Base-by-base conservation (phyloP, 345 rosid genomes). In the Brassica cretica region DNA sequence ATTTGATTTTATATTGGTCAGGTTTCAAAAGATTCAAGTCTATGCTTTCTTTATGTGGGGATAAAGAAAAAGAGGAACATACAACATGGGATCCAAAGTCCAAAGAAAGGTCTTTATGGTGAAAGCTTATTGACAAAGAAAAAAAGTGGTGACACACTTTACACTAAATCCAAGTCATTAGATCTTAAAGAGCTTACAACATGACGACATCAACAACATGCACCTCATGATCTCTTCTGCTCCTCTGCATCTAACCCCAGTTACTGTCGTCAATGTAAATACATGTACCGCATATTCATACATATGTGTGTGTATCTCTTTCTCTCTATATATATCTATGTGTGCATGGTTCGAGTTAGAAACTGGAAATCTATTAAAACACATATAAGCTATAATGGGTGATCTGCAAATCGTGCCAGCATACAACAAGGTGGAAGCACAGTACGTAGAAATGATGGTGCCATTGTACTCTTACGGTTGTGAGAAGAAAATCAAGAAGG, bases 371-470 rank as follows among this genome's bases (percentile, higher is more conserved):
- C 5, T 25, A 5, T 41, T 15, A 21, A 5, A 32, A 62, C 62
- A 63, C 12, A 64, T 66, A 72, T 6, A 25, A 8, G 59, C 6
- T n/a, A 4, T 8, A 63, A 93, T 91, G 97, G 88, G 73, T 24
- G 66, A 86, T 76, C 82, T 89, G 86, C 98, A 90, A 83, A 85
- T 91, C 33, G 89, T 94, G 72, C 84, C 81, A 29, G 94, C 86
- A 10, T 59, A 61, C 65, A 84, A 86, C 79, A 86, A 84, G 72
- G 97, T 94, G 84, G 96, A 94, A 89, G 87, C 98, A 70, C 96
- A 94, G 27, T 88, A 84, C 24, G 98, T 90, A 82, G 96, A 90
- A 84, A 89, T 94, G 96, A 89, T 87, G 94, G 97, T 91, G 69
- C 97, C 98, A 72, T 85, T 92, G 64, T 92, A 94, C 76, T 89